Conservation (phyloP, 768 basidiomycete genomes). For the Lactarius tabidus region DNA sequence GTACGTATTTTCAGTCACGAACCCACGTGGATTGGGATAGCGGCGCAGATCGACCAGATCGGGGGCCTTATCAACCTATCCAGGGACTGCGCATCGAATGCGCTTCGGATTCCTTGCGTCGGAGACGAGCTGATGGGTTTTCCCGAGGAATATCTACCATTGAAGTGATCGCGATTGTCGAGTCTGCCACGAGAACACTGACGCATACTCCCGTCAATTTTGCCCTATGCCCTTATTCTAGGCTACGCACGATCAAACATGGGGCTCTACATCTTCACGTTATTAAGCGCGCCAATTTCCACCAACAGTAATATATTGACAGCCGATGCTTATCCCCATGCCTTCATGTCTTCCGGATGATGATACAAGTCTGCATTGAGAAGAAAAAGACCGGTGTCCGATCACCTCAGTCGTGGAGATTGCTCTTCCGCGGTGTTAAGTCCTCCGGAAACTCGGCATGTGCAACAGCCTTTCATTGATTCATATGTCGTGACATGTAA, state of each 20-base stretch:
- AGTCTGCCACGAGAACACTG: slow-evolving; percentile 3
- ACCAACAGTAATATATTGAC: background rate
- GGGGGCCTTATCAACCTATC: slow-evolving; percentile 23
- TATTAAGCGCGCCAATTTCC: background rate
- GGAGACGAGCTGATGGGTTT: slow-evolving; percentile 22
- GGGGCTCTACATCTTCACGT: background rate
- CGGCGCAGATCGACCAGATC: slow-evolving; percentile 23
- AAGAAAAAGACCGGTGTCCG: slow-evolving; percentile 2
- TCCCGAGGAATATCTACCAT: slow-evolving; percentile 13
- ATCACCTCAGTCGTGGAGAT: slow-evolving; percentile 16
- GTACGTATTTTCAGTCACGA: background rate
- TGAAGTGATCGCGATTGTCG: slow-evolving; percentile 8
- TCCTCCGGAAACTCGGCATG: background rate
- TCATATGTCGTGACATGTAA: background rate
- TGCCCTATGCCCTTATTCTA: slow-evolving; percentile 12
- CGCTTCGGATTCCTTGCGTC: slow-evolving; percentile 16
- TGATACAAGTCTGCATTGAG: background rate
- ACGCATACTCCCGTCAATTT: background rate
- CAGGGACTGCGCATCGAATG: slow-evolving; percentile 11
- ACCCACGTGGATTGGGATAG: slow-evolving; percentile 3
- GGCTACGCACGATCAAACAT: background rate
- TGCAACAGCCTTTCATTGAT: background rate
- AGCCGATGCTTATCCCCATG: slow-evolving; percentile 3
- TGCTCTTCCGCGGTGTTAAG: slow-evolving; percentile 16
- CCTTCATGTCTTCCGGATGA: background rate